Evolutionary conservation across 2,329 filamentous ascomycete genomes (phyloP).

Genomic region (Talaromyces islandicus): DNA sequence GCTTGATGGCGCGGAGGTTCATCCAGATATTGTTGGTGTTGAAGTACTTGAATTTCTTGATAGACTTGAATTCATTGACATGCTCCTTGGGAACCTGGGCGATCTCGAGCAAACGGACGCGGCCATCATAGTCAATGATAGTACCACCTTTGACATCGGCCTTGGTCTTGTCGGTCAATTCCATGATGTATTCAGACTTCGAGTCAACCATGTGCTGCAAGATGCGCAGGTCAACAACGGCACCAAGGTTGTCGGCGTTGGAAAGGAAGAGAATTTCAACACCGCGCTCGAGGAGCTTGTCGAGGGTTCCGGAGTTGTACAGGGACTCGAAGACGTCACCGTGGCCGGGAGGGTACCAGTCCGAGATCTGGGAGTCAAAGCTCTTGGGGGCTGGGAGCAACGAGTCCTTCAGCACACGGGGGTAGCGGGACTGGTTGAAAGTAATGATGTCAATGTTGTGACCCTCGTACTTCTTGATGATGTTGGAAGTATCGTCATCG

Average conservation of each 20-base stretch:
- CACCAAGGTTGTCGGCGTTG: constrained; percentile 97
- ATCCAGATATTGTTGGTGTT: constrained; percentile 99
- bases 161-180: constrained; percentile 99
- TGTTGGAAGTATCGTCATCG: constrained; percentile 93
- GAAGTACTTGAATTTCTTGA: constrained; percentile 99
- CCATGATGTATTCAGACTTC: constrained; percentile 98
- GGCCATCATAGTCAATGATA: constrained; percentile 98
- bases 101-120: constrained; percentile 93
- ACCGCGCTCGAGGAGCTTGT: constrained; percentile 89
- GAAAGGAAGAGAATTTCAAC: constrained; percentile 98
- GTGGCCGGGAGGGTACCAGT: constrained; percentile 99
- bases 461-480: constrained; percentile 99
- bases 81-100: constrained; percentile 99
- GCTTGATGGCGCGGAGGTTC: constrained; percentile 95
- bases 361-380: constrained; percentile 78
- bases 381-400: constrained; percentile 91
- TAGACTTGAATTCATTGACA: constrained; percentile 99
- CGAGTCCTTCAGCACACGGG: constrained; percentile 96
- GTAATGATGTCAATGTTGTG: constrained; percentile 99
- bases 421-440: constrained; percentile 99
- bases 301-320: constrained; percentile 97
- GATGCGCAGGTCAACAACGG: constrained; percentile 95
- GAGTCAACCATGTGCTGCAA: constrained; percentile 99
- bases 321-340: constrained; percentile 99
- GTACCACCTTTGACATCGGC: constrained; percentile 99